Conservation (phyloP, 495 filamentous ascomycete species). For the Podospora bellae-mahoneyi region DNA sequence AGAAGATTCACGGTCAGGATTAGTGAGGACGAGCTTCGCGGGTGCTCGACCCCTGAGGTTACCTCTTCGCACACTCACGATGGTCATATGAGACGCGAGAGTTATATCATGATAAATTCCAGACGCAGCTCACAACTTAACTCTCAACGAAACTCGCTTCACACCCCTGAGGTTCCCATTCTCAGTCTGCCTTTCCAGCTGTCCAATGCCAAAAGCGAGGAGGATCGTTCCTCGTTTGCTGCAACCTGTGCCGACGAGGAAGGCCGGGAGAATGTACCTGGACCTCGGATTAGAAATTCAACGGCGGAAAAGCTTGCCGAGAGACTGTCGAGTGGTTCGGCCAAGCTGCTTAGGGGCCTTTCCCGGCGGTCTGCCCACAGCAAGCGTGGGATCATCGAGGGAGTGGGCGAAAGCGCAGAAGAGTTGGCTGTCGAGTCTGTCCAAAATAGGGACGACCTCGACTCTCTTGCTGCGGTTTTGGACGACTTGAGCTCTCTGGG, state of each 20-base stretch:
- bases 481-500: slow-evolving; percentile 48
- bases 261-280: slow-evolving; percentile 29
- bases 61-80: neutral
- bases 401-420: slow-evolving; percentile 38
- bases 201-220: slow-evolving; percentile 34
- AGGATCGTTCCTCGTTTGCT: slow-evolving; percentile 53
- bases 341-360: slow-evolving; percentile 42
- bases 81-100: neutral
- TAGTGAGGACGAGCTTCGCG: slow-evolving; percentile 35
- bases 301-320: slow-evolving; percentile 36
- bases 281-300: slow-evolving; percentile 13
- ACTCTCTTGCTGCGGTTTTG: slow-evolving; percentile 53
- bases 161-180: slow-evolving; percentile 33
- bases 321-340: slow-evolving; percentile 47
- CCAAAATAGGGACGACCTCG: slow-evolving; percentile 33
- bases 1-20: slow-evolving; percentile 38
- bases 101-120: neutral
- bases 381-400: slow-evolving; percentile 17
- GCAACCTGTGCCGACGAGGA: slow-evolving; percentile 60
- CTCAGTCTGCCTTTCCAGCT: slow-evolving; percentile 60
- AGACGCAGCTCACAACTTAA: slow-evolving; percentile 15
- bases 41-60: slow-evolving; percentile 20
- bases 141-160: slow-evolving; percentile 14
- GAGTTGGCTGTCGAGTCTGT: slow-evolving; percentile 42
- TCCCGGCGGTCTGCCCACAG: slow-evolving; percentile 39